Evolutionary conservation across 495 filamentous ascomycete genomes (phyloP).

Genomic region (Chaetomium tenue): DNA sequence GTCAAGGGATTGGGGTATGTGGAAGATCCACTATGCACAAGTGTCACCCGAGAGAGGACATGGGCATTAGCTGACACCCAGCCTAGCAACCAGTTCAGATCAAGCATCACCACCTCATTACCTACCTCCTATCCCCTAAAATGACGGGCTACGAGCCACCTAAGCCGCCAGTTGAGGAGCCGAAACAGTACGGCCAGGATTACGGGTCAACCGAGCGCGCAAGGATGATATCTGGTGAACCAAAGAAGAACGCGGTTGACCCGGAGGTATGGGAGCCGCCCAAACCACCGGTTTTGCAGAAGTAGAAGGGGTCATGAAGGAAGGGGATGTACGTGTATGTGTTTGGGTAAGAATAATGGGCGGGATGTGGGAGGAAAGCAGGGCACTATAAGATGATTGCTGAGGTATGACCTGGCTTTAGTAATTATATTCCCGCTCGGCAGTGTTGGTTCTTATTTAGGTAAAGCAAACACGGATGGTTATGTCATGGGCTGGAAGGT

Average conservation of each 20-base stretch:
- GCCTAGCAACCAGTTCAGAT: neutral
- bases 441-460: too few relatives aligned
- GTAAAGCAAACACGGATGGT: too few relatives aligned
- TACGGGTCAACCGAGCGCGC: neutral
- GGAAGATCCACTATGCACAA: neutral
- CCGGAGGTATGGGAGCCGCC: neutral
- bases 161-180: neutral
- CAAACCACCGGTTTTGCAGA: neutral
- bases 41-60: neutral
- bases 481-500: too few relatives aligned
- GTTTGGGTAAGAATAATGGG: too few relatives aligned
- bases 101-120: neutral
- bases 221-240: neutral
- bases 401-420: too few relatives aligned
- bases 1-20: too few relatives aligned
- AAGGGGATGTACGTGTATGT: too few relatives aligned
- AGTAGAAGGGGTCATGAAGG: neutral
- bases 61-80: neutral
- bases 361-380: too few relatives aligned
- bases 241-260: neutral
- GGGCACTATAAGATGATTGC: too few relatives aligned
- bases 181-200: neutral
- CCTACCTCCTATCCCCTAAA: neutral
- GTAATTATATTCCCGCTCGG: too few relatives aligned
- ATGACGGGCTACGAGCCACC: neutral